phyloP scores from a whole-genome alignment of 2,329 filamentous ascomycete species.

The Nemania sp. region DNA sequence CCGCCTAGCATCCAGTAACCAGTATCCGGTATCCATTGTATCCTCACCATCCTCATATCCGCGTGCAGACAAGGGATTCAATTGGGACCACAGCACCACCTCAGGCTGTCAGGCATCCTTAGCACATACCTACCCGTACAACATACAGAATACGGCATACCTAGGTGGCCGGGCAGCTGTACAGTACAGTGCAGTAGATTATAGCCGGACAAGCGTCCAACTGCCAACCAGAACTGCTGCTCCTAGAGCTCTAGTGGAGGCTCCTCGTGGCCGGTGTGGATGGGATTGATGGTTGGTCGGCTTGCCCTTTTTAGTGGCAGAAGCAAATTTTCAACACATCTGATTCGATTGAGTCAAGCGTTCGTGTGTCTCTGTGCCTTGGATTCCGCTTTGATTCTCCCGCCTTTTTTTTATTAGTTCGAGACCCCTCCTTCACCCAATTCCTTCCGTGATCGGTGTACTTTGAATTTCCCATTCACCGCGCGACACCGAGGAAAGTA shows the following conservation, averaged over 20 bases:
- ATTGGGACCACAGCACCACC: constrained; percentile 20
- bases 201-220: constrained; percentile 13
- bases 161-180: constrained; percentile 19
- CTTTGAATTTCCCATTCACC: constrained; percentile 37
- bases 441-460: constrained; percentile 51
- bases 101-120: neutral
- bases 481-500: constrained; percentile 33
- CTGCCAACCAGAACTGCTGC: constrained; percentile 19
- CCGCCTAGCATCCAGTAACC: neutral
- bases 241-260: constrained; percentile 19
- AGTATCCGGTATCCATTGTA: neutral
- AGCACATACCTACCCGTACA: constrained; percentile 5
- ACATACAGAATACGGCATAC: neutral
- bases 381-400: constrained; percentile 33
- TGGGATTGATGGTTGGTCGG: constrained; percentile 30
- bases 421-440: constrained; percentile 47
- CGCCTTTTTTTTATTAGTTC: constrained; percentile 47
- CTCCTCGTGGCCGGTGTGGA: constrained; percentile 37
- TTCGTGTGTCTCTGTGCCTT: constrained; percentile 17
- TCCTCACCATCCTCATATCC: neutral
- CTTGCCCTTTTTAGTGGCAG: constrained; percentile 41
- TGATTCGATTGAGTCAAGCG: constrained; percentile 32
- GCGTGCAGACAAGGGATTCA: neutral
- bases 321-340: constrained; percentile 42
- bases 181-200: constrained; percentile 10